These are phyloP conservation scores for Neurospora sp. DNA, from an alignment of 495 filamentous ascomycete species.

Conservation along the genomic window DNA sequence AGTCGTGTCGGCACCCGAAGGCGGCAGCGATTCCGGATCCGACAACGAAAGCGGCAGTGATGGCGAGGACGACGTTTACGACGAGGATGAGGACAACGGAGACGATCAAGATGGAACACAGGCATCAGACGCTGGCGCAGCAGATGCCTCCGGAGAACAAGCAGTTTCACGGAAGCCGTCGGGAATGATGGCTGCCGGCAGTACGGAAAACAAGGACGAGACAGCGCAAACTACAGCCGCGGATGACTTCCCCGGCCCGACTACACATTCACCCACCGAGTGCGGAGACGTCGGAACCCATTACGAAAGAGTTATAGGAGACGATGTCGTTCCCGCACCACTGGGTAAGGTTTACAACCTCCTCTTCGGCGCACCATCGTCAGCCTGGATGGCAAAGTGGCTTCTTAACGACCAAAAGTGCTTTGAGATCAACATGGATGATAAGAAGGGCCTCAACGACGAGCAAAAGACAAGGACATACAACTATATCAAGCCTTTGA, in stretches of 20 bases:
- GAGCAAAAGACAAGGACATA: slow-evolving; percentile 66
- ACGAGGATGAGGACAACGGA: slow-evolving; percentile 65
- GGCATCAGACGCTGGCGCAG: slow-evolving; percentile 46
- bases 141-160: slow-evolving; percentile 53
- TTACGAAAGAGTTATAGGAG: slow-evolving; percentile 74
- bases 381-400: slow-evolving; percentile 73
- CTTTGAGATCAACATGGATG: slow-evolving; percentile 73
- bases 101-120: slow-evolving; percentile 50
- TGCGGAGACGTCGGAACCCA: slow-evolving; percentile 68
- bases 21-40: slow-evolving; percentile 39
- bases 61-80: slow-evolving; percentile 62
- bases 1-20: slow-evolving; percentile 22
- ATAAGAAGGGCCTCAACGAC: slow-evolving; percentile 62
- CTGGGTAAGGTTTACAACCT: slow-evolving; percentile 86
- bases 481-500: slow-evolving; percentile 86
- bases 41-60: slow-evolving; percentile 55
- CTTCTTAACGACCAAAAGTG: slow-evolving; percentile 81
- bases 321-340: slow-evolving; percentile 79
- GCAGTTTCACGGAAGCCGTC: slow-evolving; percentile 57
- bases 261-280: slow-evolving; percentile 71
- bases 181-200: slow-evolving; percentile 36
- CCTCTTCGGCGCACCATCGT: slow-evolving; percentile 72
- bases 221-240: slow-evolving; percentile 38
- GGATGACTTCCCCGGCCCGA: slow-evolving; percentile 78
- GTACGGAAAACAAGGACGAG: slow-evolving; percentile 47